Base-by-base conservation (phyloP, 2,329 filamentous ascomycete genomes). In the Ceratocystis variospora region DNA sequence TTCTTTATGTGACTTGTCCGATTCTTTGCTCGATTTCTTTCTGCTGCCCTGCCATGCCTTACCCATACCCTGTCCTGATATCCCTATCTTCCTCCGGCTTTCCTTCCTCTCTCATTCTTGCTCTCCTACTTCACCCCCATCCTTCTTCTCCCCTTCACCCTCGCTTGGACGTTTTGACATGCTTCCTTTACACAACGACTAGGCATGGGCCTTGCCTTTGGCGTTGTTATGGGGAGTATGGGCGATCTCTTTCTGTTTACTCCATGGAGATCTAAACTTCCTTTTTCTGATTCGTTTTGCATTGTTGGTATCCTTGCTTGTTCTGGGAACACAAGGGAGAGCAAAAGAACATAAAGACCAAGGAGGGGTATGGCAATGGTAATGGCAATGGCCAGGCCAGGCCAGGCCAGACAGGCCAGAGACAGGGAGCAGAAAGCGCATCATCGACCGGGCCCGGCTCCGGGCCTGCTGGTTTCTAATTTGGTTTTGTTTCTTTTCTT, bases 91-190 rank as follows among this genome's bases (percentile, higher is more conserved):
- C 28, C 53, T 31, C 28, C 5, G 12, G 6, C 15, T 57, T 22
- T 31, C 10, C 53, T n/a, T 57, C 28, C 17, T n/a, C 28, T 28
- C 25, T 25, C 19, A 25, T 25, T 55, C 50, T 22, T 48, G n/a
- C 5, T 0, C 50, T 28, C 25, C 19, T 22, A 25, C 50, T n/a
- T 17, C 48, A 19, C 19, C n/a, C n/a, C 19, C 46, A 22, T n/a
- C 19, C 50, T 31, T 15, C 50, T 25, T 28, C 25, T 22, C 8
- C 25, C 25, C 17, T 22, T 57, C 53, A 7, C n/a, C 53, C 53
- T 28, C 53, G 22, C 53, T 57, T 57, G 48, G 48, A 19, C 53
- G 28, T 57, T 57, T 57, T 57, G 53, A 57, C 53, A 31, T 31
- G 53, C 53, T 57, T 57, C 53, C 53, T 57, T 57, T 17, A 17